Evolutionary conservation across 2,329 filamentous ascomycete genomes (phyloP), one percentile per base, ranked within the genome.

Genomic region (Sporothrix brunneoviolacea): DNA sequence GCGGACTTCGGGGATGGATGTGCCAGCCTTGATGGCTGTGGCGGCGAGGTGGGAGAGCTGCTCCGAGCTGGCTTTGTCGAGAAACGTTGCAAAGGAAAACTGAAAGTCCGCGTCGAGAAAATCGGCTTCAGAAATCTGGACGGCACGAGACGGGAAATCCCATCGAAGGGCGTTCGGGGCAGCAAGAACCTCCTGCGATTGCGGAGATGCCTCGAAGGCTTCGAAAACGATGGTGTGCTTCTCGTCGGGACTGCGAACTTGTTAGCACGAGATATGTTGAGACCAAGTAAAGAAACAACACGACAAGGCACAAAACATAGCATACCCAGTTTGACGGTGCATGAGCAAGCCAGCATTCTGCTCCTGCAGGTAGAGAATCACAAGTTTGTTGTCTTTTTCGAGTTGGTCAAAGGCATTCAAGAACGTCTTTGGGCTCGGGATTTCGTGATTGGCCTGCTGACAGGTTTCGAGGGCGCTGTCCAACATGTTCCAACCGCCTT

Each of bases 151-250:
- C 0, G 83, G 83, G 54, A 86, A 86, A 16, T 75, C 69, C 72
- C 81, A 82, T 50, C 68, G 58, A 0, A 86, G 61, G 2, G 79
- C 73, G 22, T 69, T 70, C 18, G 75, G 62, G 0, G 76, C 63
- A 0, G 70, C 69, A 2, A 84, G 66, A 1, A 83, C 75, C 13
- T 71, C 64, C 38, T 77, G 68, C 1, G 75, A 76, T 0, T 60
- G 59, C 0, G 83, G 68, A 0, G 80, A 82, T 0, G 75, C 69
- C 59, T 86, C 82, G 50, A 85, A 85, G 0, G 70, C 70, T 60
- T 86, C 82, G 41, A 50, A 79, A 16, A 57, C 74, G 55, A 57
- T 55, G 18, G 39, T 8, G 15, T 57, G 38, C 46, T 21, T 30
- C n/a, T 30, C 47, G 5, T 21, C 30, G 6, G 15, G 6, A 19